Conservation (phyloP, 2,329 filamentous ascomycete genomes). For the Phaeosphaeriaceae sp. region DNA sequence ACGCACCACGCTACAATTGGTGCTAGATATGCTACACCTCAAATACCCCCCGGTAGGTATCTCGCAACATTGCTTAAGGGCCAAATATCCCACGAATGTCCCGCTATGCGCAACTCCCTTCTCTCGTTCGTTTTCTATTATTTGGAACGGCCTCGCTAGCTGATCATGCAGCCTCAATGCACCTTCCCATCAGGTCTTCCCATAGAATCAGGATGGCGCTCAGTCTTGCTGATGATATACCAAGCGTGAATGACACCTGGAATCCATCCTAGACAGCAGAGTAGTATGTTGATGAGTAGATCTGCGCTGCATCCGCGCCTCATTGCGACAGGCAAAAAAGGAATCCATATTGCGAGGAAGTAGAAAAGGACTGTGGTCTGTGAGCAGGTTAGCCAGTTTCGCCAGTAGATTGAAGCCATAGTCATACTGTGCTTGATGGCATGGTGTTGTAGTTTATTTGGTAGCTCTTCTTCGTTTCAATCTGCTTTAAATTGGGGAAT, state of each 20-base stretch:
- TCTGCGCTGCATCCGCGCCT: conserved; percentile 49
- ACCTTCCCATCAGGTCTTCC: conserved; percentile 7
- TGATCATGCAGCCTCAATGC: background rate
- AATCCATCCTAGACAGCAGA: conserved; percentile 47
- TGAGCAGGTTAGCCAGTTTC: background rate
- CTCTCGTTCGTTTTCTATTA: background rate
- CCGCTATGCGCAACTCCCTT: background rate
- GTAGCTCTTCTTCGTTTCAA: background rate
- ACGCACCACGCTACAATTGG: too few relatives aligned
- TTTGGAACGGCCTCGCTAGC: too few relatives aligned
- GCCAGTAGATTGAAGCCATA: background rate
- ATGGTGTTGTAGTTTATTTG: conserved; percentile 1
- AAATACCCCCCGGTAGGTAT: too few relatives aligned
- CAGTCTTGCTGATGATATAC: conserved; percentile 28
- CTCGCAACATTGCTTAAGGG: too few relatives aligned
- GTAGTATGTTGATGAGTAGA: conserved; percentile 50
- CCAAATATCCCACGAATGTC: too few relatives aligned
- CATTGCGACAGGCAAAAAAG: conserved; percentile 51
- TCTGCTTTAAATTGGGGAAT: background rate
- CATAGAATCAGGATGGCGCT: conserved; percentile 4
- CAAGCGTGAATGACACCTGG: conserved; percentile 38
- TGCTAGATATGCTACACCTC: too few relatives aligned
- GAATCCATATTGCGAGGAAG: conserved; percentile 43
- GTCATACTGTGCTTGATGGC: conserved; percentile 19
- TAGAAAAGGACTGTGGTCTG: conserved; percentile 37